These are phyloP conservation scores for Pythium brassicae DNA, from an alignment of 352 stramenopile genomes.

Conservation along the genomic window DNA sequence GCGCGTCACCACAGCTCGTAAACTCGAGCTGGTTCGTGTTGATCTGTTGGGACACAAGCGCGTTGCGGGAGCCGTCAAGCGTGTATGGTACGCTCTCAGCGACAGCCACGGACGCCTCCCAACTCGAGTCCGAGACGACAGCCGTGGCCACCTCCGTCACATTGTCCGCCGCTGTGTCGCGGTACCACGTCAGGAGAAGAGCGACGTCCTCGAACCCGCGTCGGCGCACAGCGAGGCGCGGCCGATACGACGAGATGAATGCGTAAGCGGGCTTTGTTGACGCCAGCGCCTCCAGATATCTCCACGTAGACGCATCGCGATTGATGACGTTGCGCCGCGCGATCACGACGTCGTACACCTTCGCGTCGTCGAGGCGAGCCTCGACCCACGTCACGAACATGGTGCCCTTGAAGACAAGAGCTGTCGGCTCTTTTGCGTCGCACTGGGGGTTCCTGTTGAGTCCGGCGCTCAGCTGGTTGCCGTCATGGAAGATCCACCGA, in stretches of 20 bases:
- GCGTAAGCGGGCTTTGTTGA: conserved; percentile 19
- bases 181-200: conserved; percentile 51
- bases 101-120: conserved; percentile 24
- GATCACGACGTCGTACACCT: conserved; percentile 48
- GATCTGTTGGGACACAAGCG: background rate
- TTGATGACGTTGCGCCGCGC: conserved; percentile 43
- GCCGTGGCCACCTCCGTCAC: conserved; percentile 43
- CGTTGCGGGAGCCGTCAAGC: background rate
- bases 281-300: conserved; percentile 30
- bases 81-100: conserved; percentile 22
- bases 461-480: conserved; percentile 27
- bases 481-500: conserved; percentile 76
- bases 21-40: conserved; percentile 10
- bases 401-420: conserved; percentile 38
- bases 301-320: conserved; percentile 54
- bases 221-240: conserved; percentile 36
- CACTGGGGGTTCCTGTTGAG: conserved; percentile 47
- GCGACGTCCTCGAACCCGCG: conserved; percentile 48
- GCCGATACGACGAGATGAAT: conserved; percentile 42
- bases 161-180: conserved; percentile 33
- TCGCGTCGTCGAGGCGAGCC: conserved; percentile 13
- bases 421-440: conserved; percentile 36
- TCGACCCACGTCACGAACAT: conserved; percentile 69
- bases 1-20: conserved; percentile 8
- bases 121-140: conserved; percentile 32